A percentile compares a stretch with the other conserved stretches of the same genome.
Conservation (phyloP, 306 rosid genomes). For the Cucumis sativus region DNA sequence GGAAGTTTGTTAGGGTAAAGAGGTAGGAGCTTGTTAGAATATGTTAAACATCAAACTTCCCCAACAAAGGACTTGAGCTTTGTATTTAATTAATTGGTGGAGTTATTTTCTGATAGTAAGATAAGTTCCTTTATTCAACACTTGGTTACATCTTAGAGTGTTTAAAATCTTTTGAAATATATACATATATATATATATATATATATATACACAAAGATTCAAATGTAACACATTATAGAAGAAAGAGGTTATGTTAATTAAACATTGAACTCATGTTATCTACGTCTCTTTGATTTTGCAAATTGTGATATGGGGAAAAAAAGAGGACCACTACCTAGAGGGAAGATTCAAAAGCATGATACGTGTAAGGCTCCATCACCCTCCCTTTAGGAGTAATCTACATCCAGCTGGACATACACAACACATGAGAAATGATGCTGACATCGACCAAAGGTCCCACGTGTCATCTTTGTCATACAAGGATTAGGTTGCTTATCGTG, state of each 20-base stretch:
- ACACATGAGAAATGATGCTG: conserved; percentile 8
- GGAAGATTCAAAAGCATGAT: not conserved
- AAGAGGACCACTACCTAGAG: not conserved
- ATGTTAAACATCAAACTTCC: too few relatives aligned
- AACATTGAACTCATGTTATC: not conserved
- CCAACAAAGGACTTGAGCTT: too few relatives aligned
- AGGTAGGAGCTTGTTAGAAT: too few relatives aligned
- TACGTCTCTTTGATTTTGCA: not conserved
- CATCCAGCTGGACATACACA: not conserved
- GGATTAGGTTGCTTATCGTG: conserved; percentile 42
- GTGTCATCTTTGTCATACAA: conserved; percentile 24
- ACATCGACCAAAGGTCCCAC: conserved; percentile 30
- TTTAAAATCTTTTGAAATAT: too few relatives aligned
- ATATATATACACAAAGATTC: too few relatives aligned
- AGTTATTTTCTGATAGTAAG: too few relatives aligned
- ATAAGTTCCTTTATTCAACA: too few relatives aligned
- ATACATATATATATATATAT: too few relatives aligned
- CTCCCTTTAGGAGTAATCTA: not conserved
- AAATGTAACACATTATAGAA: not conserved
- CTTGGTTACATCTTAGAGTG: too few relatives aligned
- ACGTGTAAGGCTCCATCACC: not conserved
- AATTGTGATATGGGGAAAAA: not conserved
- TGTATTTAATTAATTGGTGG: too few relatives aligned
- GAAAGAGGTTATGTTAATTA: not conserved
- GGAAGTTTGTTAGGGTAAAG: too few relatives aligned